Base-by-base conservation (phyloP, 306 rosid species). In the Elaeagnus macrophylla region DNA sequence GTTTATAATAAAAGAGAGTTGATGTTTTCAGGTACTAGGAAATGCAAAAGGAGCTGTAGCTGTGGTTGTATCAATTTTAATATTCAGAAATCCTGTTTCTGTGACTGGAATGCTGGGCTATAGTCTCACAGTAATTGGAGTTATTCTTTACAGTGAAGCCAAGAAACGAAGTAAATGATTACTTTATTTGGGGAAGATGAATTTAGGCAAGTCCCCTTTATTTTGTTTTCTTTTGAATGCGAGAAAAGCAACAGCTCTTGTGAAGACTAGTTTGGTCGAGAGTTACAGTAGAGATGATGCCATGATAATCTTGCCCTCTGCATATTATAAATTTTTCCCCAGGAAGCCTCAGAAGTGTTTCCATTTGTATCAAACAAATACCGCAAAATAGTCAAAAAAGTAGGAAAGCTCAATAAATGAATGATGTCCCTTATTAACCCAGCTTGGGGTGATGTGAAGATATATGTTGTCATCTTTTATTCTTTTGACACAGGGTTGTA, bases 1-100 rank as follows among this genome's bases (percentile, higher is more conserved):
- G 54, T 72, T n/a, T 44, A 39, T 51, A 57, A 42, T 68, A 56
- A 44, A 18, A 37, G 54, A 61, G 41, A 20, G 57, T 39, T 70
- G 63, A 41, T 12, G 43, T 19, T 65, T 76, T 56, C 78, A 93
- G 99, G 99, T 93, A 54, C 94, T 93, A 10, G 99, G 99, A 64
- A 93, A 93, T 75, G 99, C 99, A 25, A 93, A 93, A 71, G 99
- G 99, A 10, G 99, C 99, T 37, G 99, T 88, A 41, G 99, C 99
- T 9, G 99, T 93, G 44, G 99, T 93, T 58, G 88, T 93, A 69
- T 93, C 99, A 9, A 93, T 93, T 62, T 76, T 88, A 53, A 93
- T 93, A 55, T 93, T 93, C 57, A 84, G 81, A 75, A 93, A 93
- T 66, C 99, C 99, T 6, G 99, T 93, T 8, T 93, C 99, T 1